A percentile compares a stretch with the other conserved stretches of the same genome.
phyloP scores from a whole-genome alignment of 78 protist species.

The slime mould (Dictyostelium discoideum) region dicty_2.7 NC_007088.5:1075001-1075500 shows the following conservation, averaged over 20 bases:
- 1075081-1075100: no score
- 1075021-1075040: not conserved
- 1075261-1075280: not conserved
- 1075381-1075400: no score
- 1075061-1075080: constrained; percentile 11
- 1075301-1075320: not conserved
- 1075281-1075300: not conserved
- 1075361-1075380: no score
- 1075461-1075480: not conserved
- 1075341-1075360: not conserved
- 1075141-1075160: constrained; percentile 14
- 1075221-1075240: not conserved
- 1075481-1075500: not conserved
- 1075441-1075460: not conserved
- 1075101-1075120: constrained; percentile 77
- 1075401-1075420: not conserved
- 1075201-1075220: not conserved
- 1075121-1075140: no score
- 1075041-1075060: not conserved
- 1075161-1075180: constrained; percentile 39
- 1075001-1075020: constrained; percentile 68
- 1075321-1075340: not conserved
- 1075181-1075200: not conserved
- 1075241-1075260: not conserved
- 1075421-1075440: not conserved